phyloP scores from a whole-genome alignment of 768 basidiomycete genomes.

The Pholiota conissans region DNA sequence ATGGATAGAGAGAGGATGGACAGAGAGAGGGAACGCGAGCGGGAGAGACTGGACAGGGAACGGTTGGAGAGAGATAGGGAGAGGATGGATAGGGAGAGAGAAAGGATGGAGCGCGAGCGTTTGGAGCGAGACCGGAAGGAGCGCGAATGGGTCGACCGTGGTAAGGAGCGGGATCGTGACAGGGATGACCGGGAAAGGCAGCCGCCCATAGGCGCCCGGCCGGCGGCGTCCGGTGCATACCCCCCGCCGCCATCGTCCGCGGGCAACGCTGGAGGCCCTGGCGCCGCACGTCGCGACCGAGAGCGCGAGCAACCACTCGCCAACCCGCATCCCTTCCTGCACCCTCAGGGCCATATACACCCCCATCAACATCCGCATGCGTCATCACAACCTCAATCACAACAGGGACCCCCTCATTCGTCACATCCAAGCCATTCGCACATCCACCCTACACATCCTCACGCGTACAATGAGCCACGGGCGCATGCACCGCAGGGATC shows the following conservation, averaged over 20 bases:
- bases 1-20: slow-evolving; percentile 12
- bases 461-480: background rate
- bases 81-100: slow-evolving; percentile 8
- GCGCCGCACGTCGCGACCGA: background rate
- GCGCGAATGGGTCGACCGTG: slow-evolving; percentile 6
- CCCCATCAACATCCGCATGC: slow-evolving; percentile 2
- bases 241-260: background rate
- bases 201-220: background rate
- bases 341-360: slow-evolving; percentile 8
- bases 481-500: background rate
- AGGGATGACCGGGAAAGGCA: slow-evolving; percentile 3
- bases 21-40: slow-evolving; percentile 12
- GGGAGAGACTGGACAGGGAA: slow-evolving; percentile 2
- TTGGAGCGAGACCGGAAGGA: slow-evolving; percentile 5
- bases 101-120: slow-evolving; percentile 3
- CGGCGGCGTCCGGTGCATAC: background rate
- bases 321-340: slow-evolving; percentile 11
- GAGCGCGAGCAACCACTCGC: background rate
- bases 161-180: slow-evolving; percentile 19
- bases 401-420: background rate
- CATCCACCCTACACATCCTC: slow-evolving; percentile 4
- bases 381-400: background rate
- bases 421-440: slow-evolving; percentile 8
- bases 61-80: background rate
- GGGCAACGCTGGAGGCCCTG: background rate